Conservation (phyloP, 805 yeast species). For the Hanseniaspora pseudoguilliermondii region DNA sequence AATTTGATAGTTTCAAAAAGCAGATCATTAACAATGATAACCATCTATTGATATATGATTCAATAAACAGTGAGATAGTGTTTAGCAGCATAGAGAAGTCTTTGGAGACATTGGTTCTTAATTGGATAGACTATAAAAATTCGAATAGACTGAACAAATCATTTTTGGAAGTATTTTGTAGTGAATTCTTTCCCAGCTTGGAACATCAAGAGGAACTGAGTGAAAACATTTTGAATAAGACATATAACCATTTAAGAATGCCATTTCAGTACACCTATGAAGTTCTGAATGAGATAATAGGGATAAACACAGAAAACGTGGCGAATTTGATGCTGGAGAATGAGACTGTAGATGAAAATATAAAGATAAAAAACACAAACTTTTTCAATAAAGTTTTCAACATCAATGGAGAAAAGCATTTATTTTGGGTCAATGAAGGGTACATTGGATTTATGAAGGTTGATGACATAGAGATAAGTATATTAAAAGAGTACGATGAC, state of each 20-base stretch:
- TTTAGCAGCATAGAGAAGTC: neutral
- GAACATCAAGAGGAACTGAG: neutral
- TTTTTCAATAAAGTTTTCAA: neutral
- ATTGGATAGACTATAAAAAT: neutral
- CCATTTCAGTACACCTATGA: slow-evolving; percentile 3
- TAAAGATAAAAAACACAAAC: neutral
- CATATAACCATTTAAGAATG: neutral
- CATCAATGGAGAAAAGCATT: neutral
- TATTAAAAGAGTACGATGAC: neutral
- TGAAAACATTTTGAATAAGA: neutral
- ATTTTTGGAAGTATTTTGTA: neutral
- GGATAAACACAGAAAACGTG: neutral
- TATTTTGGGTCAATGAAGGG: neutral
- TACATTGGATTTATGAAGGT: neutral
- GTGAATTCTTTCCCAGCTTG: neutral
- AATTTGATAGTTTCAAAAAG: neutral
- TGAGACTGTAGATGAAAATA: neutral
- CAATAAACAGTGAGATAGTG: neutral
- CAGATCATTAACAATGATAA: neutral
- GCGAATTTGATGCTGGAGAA: neutral
- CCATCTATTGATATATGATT: neutral
- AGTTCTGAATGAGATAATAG: slow-evolving; percentile 2
- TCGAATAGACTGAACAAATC: neutral
- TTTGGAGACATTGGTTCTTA: neutral
- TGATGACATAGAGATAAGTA: neutral